A percentile compares a stretch with the other conserved stretches of the same genome.
These are phyloP conservation scores for Lobosporangium transversale DNA, from an alignment of 192 early-diverging fungal genomes.

Conservation along the genomic window DNA sequence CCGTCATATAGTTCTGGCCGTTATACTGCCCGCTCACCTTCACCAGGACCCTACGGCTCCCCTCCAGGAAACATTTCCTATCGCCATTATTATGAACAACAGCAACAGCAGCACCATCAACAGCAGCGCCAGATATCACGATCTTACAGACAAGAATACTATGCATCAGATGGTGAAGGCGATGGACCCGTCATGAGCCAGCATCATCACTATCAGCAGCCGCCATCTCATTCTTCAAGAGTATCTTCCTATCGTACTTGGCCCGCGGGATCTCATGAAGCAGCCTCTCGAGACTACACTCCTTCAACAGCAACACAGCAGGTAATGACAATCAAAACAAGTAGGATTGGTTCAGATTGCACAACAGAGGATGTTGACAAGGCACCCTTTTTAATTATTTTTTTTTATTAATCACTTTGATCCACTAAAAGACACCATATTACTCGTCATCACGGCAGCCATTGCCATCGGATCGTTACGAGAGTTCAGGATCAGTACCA, in stretches of 20 bases:
- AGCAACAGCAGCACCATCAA: slow-evolving; percentile 12
- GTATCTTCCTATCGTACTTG: slow-evolving; percentile 15
- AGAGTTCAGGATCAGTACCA: slow-evolving; percentile 4
- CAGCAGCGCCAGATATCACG: slow-evolving; percentile 2
- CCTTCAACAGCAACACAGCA: too few species aligned
- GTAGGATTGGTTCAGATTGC: too few species aligned
- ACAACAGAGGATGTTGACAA: too few species aligned
- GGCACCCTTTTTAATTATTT: too few species aligned
- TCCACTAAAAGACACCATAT: slow-evolving; percentile 18
- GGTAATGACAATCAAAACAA: too few species aligned
- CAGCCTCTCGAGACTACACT: slow-evolving; percentile 22
- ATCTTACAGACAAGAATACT: slow-evolving; percentile 30
- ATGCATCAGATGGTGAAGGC: slow-evolving; percentile 37
- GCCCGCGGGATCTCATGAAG: slow-evolving; percentile 21
- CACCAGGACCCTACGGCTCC: slow-evolving; percentile 37
- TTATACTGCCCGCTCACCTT: slow-evolving; percentile 28
- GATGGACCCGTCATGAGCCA: slow-evolving; percentile 12
- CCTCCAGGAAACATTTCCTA: slow-evolving; percentile 27
- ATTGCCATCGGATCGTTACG: slow-evolving; percentile 19
- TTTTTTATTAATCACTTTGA: too few species aligned
- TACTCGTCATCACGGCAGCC: slow-evolving; percentile 21
- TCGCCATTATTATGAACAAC: slow-evolving; percentile 26
- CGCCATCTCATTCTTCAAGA: slow-evolving; percentile 18
- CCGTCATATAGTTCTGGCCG: slow-evolving; percentile 1
- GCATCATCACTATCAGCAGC: slow-evolving; percentile 27